phyloP scores from a whole-genome alignment of 2,329 filamentous ascomycete species.

The Aureobasidium namibiae region DNA sequence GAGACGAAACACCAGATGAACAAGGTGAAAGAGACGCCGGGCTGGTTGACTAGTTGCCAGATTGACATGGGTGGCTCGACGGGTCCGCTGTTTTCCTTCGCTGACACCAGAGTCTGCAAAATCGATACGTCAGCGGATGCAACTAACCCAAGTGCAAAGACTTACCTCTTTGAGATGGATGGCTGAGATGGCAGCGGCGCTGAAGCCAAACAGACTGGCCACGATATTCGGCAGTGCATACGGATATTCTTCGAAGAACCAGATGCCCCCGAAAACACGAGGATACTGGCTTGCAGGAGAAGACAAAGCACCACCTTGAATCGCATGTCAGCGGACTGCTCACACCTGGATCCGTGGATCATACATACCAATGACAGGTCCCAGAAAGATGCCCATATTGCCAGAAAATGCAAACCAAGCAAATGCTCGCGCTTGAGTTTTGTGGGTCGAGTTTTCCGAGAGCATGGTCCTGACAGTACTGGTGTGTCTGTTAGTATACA shows the following conservation, averaged over 20 bases:
- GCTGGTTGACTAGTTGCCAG: conserved; percentile 49
- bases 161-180: conserved; percentile 53
- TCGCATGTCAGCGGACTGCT: not conserved
- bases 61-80: conserved; percentile 35
- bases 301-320: conserved; percentile 57
- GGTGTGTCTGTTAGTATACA: not conserved
- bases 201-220: conserved; percentile 46
- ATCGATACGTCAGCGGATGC: not conserved
- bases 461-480: conserved; percentile 67
- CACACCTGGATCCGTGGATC: not conserved
- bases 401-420: conserved; percentile 68
- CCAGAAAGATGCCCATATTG: conserved; percentile 67
- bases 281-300: conserved; percentile 59
- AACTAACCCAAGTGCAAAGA: conserved; percentile 10
- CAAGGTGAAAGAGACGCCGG: conserved; percentile 59
- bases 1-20: conserved; percentile 58
- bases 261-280: conserved; percentile 43
- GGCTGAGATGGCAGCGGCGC: conserved; percentile 42
- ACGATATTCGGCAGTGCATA: conserved; percentile 59
- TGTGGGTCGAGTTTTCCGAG: conserved; percentile 59
- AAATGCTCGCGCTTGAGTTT: conserved; percentile 65
- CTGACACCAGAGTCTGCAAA: not conserved
- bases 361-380: conserved; percentile 49
- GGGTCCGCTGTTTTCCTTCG: conserved; percentile 16
- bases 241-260: conserved; percentile 56